Conservation (phyloP, 495 filamentous ascomycete genomes). For the Penicillium cinerascens region DNA sequence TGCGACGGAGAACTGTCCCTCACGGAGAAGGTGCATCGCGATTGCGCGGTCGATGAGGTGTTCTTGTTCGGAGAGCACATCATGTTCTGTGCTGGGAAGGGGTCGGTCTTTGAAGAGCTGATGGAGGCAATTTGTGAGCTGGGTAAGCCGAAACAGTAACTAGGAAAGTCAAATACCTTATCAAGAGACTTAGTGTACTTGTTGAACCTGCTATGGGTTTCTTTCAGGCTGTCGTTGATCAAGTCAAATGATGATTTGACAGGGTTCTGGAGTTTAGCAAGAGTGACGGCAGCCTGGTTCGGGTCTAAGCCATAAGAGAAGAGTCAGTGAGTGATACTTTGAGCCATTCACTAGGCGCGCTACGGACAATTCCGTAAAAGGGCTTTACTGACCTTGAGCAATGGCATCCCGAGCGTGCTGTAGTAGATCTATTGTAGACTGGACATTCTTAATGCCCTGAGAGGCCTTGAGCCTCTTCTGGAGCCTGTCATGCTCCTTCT, state of each 20-base stretch:
- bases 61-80: constrained; percentile 72
- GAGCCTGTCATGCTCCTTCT: constrained; percentile 71
- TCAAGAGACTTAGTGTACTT: constrained; percentile 80
- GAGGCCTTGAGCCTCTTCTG: constrained; percentile 64
- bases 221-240: constrained; percentile 74
- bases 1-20: constrained; percentile 88
- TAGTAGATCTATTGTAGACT: constrained; percentile 74
- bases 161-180: constrained; percentile 50
- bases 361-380: not conserved
- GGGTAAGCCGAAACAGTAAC: not conserved
- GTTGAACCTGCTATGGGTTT: constrained; percentile 70
- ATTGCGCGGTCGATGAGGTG: constrained; percentile 86
- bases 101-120: constrained; percentile 76
- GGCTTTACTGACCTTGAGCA: constrained; percentile 51
- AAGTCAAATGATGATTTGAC: constrained; percentile 73
- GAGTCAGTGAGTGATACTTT: not conserved
- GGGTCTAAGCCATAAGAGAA: constrained; percentile 52
- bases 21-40: constrained; percentile 91
- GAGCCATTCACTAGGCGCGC: not conserved
- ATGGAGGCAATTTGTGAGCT: not conserved
- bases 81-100: constrained; percentile 71
- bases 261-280: constrained; percentile 82
- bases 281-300: constrained; percentile 59
- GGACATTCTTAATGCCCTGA: constrained; percentile 68
- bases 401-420: constrained; percentile 67